phyloP scores from a whole-genome alignment of 2,329 filamentous ascomycete species.

The Trichoderma brevicompactum region DNA sequence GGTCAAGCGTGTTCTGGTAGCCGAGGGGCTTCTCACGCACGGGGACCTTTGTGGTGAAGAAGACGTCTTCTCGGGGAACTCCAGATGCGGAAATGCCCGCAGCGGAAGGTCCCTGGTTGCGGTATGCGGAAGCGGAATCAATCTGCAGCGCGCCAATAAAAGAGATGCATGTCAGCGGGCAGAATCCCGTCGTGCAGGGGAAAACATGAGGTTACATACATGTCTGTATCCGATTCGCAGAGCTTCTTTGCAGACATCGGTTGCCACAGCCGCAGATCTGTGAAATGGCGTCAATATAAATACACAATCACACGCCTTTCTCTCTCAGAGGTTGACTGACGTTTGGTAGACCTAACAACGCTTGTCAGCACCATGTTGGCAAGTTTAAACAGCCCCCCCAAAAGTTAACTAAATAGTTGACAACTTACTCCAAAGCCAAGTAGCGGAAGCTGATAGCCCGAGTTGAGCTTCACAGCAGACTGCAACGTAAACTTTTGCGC shows the following conservation, averaged over 20 bases:
- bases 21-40: constrained; percentile 43
- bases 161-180: too few species aligned
- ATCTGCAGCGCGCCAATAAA: constrained; percentile 45
- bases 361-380: constrained; percentile 9
- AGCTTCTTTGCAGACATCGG: constrained; percentile 50
- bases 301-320: not conserved
- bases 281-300: constrained; percentile 18
- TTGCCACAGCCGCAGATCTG: constrained; percentile 40
- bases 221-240: constrained; percentile 59
- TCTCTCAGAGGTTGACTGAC: constrained; percentile 43
- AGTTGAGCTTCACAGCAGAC: constrained; percentile 58
- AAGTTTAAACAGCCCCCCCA: not conserved
- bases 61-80: constrained; percentile 53
- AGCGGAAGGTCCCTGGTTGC: constrained; percentile 56
- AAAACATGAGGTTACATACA: constrained; percentile 38
- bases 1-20: constrained; percentile 67
- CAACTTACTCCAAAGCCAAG: constrained; percentile 59
- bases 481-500: constrained; percentile 50
- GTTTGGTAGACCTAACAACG: constrained; percentile 55
- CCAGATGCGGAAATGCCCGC: constrained; percentile 49
- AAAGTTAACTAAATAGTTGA: not conserved
- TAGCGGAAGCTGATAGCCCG: constrained; percentile 56
- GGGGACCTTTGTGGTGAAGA: constrained; percentile 63
- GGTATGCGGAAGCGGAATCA: constrained; percentile 58
- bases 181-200: not conserved